phyloP scores from a whole-genome alignment of 1,139 yeast genomes.

The Hemisphaericaspora subhashii region DNA sequence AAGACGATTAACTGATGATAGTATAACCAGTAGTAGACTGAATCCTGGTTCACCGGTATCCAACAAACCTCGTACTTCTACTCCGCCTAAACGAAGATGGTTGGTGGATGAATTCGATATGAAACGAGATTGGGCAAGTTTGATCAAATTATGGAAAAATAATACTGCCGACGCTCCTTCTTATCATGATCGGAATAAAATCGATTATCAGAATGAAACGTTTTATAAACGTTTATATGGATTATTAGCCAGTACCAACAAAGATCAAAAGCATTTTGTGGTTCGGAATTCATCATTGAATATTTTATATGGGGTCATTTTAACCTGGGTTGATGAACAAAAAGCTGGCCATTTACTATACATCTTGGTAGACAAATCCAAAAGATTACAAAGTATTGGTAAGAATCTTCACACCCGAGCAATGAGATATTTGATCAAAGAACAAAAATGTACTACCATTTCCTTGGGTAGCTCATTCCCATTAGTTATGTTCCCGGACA shows the following conservation, averaged over 20 bases:
- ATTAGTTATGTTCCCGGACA: constrained; percentile 44
- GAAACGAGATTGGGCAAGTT: constrained; percentile 52
- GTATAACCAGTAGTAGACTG: constrained; percentile 10
- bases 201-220: constrained; percentile 28
- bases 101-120: constrained; percentile 59
- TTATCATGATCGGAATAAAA: constrained; percentile 14
- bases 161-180: constrained; percentile 21
- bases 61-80: constrained; percentile 16
- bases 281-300: constrained; percentile 61
- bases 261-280: constrained; percentile 51
- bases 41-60: constrained; percentile 2
- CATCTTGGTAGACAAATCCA: constrained; percentile 56
- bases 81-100: constrained; percentile 50
- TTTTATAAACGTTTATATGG: constrained; percentile 34
- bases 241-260: constrained; percentile 28
- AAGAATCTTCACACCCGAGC: constrained; percentile 58
- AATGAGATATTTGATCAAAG: constrained; percentile 49
- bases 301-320: constrained; percentile 55
- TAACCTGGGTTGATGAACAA: constrained; percentile 52
- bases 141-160: constrained; percentile 42
- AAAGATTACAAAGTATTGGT: constrained; percentile 60
- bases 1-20: constrained; percentile 17
- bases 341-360: constrained; percentile 48
- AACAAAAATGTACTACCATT: constrained; percentile 41
- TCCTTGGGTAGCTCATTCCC: constrained; percentile 57